Evolutionary conservation across 495 filamentous ascomycete species (phyloP), one percentile per base, ranked within the genome.

Genomic region (Xylaria grammica): DNA sequence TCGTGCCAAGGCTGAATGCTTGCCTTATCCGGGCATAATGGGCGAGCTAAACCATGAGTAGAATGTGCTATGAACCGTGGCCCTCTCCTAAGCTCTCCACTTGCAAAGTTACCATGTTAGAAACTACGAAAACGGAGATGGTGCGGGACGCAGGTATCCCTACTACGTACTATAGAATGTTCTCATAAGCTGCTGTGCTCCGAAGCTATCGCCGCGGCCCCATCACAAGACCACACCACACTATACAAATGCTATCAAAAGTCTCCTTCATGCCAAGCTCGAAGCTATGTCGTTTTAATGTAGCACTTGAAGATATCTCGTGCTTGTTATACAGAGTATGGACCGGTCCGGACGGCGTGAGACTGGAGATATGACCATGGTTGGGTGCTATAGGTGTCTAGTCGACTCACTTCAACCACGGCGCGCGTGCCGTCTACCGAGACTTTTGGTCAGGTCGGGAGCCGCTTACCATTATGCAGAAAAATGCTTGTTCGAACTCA

Each of bases 31-130:
- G 34, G 34, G 60, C 22, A 30, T 15, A 20, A 29, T 40, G 45
- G 50, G 34, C 32, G 36, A 69, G 62, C 69, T 73, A 73, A 53
- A 60, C 71, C 68, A 50, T 65, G 71, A 73, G 56, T 65, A 73
- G 71, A 73, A 73, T 73, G 71, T 73, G 71, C 54, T 54, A 69
- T 69, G 49, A 38, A 62, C 11, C 15, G 26, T 51, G 3, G 49
- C 1, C n/a, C 36, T 32, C 34, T 56, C 11, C 19, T 19, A 3
- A 26, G 27, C 56, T 59, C 56, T 59, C 56, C 56, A 59, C 56
- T 36, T 59, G 4, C 42, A 48, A 24, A 34, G 56, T 46, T 40
- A 59, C 56, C 2, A 42, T 48, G 40, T 17, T 42, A 8, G 13
- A 42, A 59, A 46, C 56, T 26, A 32, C 36, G 42, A 29, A 42